Base-by-base conservation (phyloP, 257 asterid genomes). In the Primulina tabacum region DNA sequence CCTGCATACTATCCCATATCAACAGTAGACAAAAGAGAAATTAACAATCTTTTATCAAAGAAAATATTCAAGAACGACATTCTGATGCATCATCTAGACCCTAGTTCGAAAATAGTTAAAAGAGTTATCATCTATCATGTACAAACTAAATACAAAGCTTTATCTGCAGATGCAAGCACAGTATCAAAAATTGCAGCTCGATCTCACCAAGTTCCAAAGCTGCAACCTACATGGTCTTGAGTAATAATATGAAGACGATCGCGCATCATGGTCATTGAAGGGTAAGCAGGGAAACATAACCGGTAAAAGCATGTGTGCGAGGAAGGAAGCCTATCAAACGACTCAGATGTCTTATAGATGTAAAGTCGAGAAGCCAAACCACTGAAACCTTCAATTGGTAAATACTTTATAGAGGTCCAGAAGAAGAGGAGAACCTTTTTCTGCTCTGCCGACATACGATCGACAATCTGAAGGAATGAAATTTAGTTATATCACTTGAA, bases 271-370 rank as follows among this genome's bases (percentile, higher is more conserved):
- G 68, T 58, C 73, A 73, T 59, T 7, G 87, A 75, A 20, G 91
- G 82, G 73, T 94, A 94, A 33, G 89, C 85, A 9, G 96, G 99
- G 68, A 94, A 82, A 73, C 95, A 89, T 77, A 94, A 35, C 71
- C 92, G 87, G 86, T 81, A 86, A 85, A 93, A 93, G 90, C 99
- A 93, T 65, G 99, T 93, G 70, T 89, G 96, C 47, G 99, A 90
- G 2, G 97, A 86, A 12, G 99, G 99, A 73, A 94, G 82, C 29
- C 83, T 92, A n/a, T 91, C 86, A 4, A 26, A 30, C 0, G 95
- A 58, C 82, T 89, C 96, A 1, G 78, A 62, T 9, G 81, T 71
- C 80, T 64, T 88, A 62, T 86, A 88, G 75, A 94, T 84, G 88
- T 73, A 76, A 62, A 94, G 94, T 40, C 85, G 83, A 62, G 99